Percentiles rank a stretch among this genome's conserved stretches.
phyloP scores from a whole-genome alignment of 805 yeast species.

The Saccharomycopsis sp. region DNA sequence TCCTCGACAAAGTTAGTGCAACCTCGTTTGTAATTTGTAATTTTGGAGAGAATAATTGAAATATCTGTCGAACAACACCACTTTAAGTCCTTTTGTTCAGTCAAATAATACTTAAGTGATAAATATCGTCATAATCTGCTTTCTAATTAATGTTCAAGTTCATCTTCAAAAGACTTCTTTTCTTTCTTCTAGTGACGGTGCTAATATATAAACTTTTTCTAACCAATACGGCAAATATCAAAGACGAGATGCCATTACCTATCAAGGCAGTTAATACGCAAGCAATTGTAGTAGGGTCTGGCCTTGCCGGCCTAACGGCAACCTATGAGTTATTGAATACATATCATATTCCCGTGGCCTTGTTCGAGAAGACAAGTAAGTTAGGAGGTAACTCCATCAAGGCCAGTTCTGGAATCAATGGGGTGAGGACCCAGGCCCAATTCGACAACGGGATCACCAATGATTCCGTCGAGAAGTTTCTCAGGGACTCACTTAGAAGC shows the following conservation, averaged over 20 bases:
- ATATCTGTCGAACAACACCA: no score
- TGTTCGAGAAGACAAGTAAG: slow-evolving; percentile 43
- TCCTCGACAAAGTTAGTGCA: no score
- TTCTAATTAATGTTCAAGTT: background rate
- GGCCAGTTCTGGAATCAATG: slow-evolving; percentile 58
- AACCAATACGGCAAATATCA: background rate
- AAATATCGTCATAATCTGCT: no score
- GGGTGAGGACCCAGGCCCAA: slow-evolving; percentile 31
- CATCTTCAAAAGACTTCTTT: background rate
- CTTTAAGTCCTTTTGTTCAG: no score
- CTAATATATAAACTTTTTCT: background rate
- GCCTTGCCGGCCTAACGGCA: slow-evolving; percentile 49
- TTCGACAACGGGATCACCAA: slow-evolving; percentile 8
- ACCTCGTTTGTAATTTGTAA: no score
- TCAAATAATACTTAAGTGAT: background rate
- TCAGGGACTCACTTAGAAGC: slow-evolving; percentile 30
- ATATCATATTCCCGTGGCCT: slow-evolving; percentile 35
- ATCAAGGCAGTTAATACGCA: slow-evolving; percentile 22
- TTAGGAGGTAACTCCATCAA: slow-evolving; percentile 56
- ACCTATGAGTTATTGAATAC: slow-evolving; percentile 33
- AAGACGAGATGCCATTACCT: background rate
- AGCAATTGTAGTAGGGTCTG: slow-evolving; percentile 48
- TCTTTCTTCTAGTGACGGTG: background rate
- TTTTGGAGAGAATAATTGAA: no score
- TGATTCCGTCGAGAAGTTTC: slow-evolving; percentile 29